A percentile compares a stretch with the other conserved stretches of the same genome.
Evolutionary conservation across 2,329 filamentous ascomycete species (phyloP).

Genomic region (Sphaerostilbella broomeana): DNA sequence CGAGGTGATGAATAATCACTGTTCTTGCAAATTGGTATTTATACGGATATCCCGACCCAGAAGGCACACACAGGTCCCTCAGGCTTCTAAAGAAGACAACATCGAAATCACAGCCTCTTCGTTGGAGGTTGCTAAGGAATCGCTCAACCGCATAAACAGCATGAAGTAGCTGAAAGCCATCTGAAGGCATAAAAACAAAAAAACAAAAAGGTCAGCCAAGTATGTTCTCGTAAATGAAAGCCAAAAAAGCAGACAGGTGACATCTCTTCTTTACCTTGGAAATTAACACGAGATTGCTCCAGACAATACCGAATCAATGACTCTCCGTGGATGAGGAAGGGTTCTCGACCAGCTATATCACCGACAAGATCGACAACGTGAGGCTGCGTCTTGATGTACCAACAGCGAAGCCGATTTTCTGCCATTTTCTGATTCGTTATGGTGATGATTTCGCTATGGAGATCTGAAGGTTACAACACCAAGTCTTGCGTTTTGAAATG

Average conservation of each 20-base stretch:
- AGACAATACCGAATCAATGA: conserved; percentile 62
- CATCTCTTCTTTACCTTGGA: conserved; percentile 34
- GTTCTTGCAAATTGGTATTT: conserved; percentile 58
- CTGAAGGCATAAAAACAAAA: no score
- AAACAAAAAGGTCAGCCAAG: no score
- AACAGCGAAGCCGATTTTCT: background rate
- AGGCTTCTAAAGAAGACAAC: conserved; percentile 61
- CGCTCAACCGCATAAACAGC: conserved; percentile 62
- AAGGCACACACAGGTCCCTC: conserved; percentile 49
- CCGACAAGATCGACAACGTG: conserved; percentile 59
- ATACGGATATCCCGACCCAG: conserved; percentile 15
- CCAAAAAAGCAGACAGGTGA: background rate
- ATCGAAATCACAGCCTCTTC: conserved; percentile 64
- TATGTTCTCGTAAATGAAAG: background rate
- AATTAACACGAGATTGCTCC: conserved; percentile 56
- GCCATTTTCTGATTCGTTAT: background rate
- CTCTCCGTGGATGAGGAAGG: conserved; percentile 68
- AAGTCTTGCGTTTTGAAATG: no score
- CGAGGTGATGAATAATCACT: conserved; percentile 58
- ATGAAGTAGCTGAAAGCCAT: conserved; percentile 65
- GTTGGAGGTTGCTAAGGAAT: conserved; percentile 54
- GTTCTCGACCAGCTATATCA: conserved; percentile 67
- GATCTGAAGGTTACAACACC: no score
- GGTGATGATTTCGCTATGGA: background rate
- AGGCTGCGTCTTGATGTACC: conserved; percentile 15